Evolutionary conservation across 768 basidiomycete species (phyloP), one percentile per base, ranked within the genome.

Genomic region (Boletus pseudopeckii): DNA sequence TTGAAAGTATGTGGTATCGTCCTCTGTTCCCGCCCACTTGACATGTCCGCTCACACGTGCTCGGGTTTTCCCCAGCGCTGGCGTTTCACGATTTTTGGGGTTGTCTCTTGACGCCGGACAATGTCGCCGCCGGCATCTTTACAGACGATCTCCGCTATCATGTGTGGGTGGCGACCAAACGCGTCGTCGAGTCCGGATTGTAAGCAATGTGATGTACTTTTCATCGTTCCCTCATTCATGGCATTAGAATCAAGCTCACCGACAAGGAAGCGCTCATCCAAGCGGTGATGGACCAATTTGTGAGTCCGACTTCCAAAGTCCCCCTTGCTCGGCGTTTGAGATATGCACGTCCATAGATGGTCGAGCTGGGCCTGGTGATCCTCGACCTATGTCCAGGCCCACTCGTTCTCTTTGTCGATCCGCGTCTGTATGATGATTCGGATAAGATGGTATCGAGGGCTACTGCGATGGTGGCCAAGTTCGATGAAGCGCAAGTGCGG

Each of bases 381-480:
- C 60, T 76, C 45, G 75, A 78, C 52, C 68, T 73, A n/a, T 72
- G 71, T 41, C 60, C 70, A 4, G 83, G 81, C 0, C 76, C 77
- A 1, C 77, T 84, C 48, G 64, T 80, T 37, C 73, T 78, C 17
- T 78, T 79, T 47, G 64, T 86, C 44, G 81, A 84, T 63, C 76
- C 81, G 7, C 72, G 79, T 37, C 60, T 69, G n/a, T 69, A 76
- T 49, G 60, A 64, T 9, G 63, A 80, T 57, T 46, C 66, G 1
- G 40, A 41, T 3, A 69, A 59, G 26, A 77, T 86, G 66, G 70
- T 79, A 5, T 50, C 64, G 20, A 72, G 74, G 56, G 81, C 81
- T 8, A 62, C 63, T 14, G 68, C 73, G 9, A 59, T 83, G 53
- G 62, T 77, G 30, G 57, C 57, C 36, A 65, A 74, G 43, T 80